A percentile compares a stretch with the other conserved stretches of the same genome.
Evolutionary conservation across 2,329 filamentous ascomycete genomes (phyloP).

Genomic region (Dactylellina parvicollis): DNA sequence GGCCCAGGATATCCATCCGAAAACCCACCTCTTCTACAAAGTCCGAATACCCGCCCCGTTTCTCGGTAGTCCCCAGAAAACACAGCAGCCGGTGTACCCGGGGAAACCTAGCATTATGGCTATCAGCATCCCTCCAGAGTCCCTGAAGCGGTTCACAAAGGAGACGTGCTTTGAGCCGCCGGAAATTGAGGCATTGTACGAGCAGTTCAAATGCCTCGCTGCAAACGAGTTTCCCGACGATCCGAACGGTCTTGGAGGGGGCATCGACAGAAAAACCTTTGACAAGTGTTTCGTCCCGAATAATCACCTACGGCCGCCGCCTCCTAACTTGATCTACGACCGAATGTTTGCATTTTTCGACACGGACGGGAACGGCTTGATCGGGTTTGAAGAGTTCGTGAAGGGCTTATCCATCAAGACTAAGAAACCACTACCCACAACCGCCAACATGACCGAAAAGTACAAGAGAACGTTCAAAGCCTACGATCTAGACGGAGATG

Average conservation of each 20-base stretch:
- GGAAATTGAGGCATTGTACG: conserved; percentile 92
- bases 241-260: conserved; percentile 78
- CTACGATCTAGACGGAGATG: conserved; percentile 90
- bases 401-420: conserved; percentile 77
- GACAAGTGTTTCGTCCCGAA: conserved; percentile 88
- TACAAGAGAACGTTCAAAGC: conserved; percentile 81
- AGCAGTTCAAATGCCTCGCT: conserved; percentile 95
- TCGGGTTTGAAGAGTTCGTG: conserved; percentile 91
- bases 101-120: conserved; percentile 80
- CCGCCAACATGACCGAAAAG: conserved; percentile 74
- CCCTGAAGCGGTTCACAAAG: conserved; percentile 75
- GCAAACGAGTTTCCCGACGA: conserved; percentile 85
- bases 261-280: conserved; percentile 92
- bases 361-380: conserved; percentile 84
- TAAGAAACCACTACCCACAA: conserved; percentile 66
- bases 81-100: conserved; percentile 85
- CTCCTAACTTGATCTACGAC: conserved; percentile 91
- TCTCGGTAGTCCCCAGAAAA: conserved; percentile 78
- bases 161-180: conserved; percentile 80
- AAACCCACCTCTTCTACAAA: conserved; percentile 97
- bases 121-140: conserved; percentile 71
- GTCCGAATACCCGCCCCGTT: conserved; percentile 88
- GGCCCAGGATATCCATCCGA: conserved; percentile 74
- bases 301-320: conserved; percentile 78
- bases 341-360: conserved; percentile 98